Percentiles rank a stretch among this genome's conserved stretches.
Evolutionary conservation across 768 basidiomycete genomes (phyloP).

Genomic region (Termitomyces sp.): DNA sequence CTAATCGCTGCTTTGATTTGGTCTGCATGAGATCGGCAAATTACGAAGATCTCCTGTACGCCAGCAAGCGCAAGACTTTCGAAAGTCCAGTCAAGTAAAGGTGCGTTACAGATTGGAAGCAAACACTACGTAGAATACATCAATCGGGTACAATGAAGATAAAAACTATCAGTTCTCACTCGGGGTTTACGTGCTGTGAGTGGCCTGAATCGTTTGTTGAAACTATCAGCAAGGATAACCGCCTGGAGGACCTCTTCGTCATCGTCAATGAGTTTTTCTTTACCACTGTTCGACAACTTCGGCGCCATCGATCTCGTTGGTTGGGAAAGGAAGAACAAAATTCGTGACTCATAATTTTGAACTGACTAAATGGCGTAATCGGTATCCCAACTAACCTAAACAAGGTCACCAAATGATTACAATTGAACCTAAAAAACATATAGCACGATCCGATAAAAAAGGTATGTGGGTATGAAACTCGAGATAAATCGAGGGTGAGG

Average conservation of each 20-base stretch:
- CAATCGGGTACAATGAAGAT: slow-evolving; percentile 11
- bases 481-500: slow-evolving; percentile 66
- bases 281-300: slow-evolving; percentile 48
- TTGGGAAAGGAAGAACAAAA: slow-evolving; percentile 11
- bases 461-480: slow-evolving; percentile 58
- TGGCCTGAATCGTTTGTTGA: slow-evolving; percentile 90
- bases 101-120: slow-evolving; percentile 90
- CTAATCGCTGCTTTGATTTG: slow-evolving; percentile 82
- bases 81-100: slow-evolving; percentile 94
- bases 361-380: slow-evolving; percentile 16
- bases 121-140: slow-evolving; percentile 58
- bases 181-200: slow-evolving; percentile 86
- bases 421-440: slow-evolving; percentile 54
- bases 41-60: slow-evolving; percentile 94
- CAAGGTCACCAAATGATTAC: slow-evolving; percentile 47
- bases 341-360: slow-evolving; percentile 23
- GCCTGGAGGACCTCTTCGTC: slow-evolving; percentile 91
- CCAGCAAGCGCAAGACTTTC: slow-evolving; percentile 93
- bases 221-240: slow-evolving; percentile 93
- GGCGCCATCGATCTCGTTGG: slow-evolving; percentile 52
- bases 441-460: slow-evolving; percentile 55
- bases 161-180: slow-evolving; percentile 40
- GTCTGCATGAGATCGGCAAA: slow-evolving; percentile 88
- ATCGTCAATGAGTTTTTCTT: slow-evolving; percentile 63
- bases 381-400: neutral